Percentiles rank a stretch among this genome's conserved stretches.
Conservation (phyloP, 306 rosid species). For the Acmispon strigosus region DNA sequence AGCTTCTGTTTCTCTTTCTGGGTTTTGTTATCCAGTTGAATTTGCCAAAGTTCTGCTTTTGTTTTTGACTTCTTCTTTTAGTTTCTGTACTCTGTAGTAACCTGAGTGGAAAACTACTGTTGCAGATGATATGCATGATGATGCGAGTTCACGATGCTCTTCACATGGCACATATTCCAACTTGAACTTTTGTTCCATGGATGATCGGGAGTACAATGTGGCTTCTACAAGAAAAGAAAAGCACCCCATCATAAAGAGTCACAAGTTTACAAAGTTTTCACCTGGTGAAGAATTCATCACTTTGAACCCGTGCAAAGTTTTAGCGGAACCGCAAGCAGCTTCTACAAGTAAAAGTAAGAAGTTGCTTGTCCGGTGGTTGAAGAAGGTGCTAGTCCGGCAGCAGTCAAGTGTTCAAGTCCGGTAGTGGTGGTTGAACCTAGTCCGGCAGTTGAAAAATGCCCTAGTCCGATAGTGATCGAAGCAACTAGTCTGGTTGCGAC, state of each 20-base stretch:
- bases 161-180: slow-evolving; percentile 60
- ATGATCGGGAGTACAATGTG: slow-evolving; percentile 35
- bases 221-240: slow-evolving; percentile 35
- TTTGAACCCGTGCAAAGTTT: slow-evolving; percentile 32
- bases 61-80: neutral
- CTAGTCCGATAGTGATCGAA: too few species aligned
- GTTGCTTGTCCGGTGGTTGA: too few species aligned
- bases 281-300: slow-evolving; percentile 34
- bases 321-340: slow-evolving; percentile 26
- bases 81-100: slow-evolving; percentile 10
- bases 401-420: too few species aligned
- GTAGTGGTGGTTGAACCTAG: too few species aligned
- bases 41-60: too few species aligned
- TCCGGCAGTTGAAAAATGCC: too few species aligned
- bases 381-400: too few species aligned
- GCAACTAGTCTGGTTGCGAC: too few species aligned
- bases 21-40: too few species aligned
- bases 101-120: neutral
- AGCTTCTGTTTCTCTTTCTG: neutral
- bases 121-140: slow-evolving; percentile 70
- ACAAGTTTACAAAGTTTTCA: slow-evolving; percentile 47
- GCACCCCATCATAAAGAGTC: slow-evolving; percentile 32
- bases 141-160: slow-evolving; percentile 67
- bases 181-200: slow-evolving; percentile 40
- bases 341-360: slow-evolving; percentile 35